Evolutionary conservation across 2,329 filamentous ascomycete genomes (phyloP).

Genomic region (Colletotrichum spaethianum): DNA sequence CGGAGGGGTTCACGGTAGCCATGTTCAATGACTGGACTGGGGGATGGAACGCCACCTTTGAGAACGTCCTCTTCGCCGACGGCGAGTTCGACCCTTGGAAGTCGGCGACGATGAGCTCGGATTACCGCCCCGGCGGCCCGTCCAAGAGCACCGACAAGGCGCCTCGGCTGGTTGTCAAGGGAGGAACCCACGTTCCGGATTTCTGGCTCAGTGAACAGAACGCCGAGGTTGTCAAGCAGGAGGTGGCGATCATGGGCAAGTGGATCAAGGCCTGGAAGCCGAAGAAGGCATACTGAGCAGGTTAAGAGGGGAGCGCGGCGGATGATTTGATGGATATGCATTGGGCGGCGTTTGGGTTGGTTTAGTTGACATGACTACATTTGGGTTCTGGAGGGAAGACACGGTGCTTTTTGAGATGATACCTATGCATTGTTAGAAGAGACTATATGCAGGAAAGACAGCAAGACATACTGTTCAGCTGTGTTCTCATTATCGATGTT

Average conservation of each 20-base stretch:
- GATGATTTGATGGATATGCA: background rate
- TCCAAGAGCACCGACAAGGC: slow-evolving; percentile 23
- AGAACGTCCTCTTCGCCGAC: slow-evolving; percentile 37
- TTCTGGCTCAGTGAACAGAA: slow-evolving; percentile 8
- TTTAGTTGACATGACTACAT: background rate
- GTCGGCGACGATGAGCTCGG: slow-evolving; percentile 32
- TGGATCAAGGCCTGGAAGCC: slow-evolving; percentile 39
- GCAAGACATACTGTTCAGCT: background rate
- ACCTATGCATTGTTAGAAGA: slow-evolving; percentile 6
- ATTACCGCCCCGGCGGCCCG: slow-evolving; percentile 31
- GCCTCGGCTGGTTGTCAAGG: slow-evolving; percentile 26
- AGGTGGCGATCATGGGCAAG: slow-evolving; percentile 34
- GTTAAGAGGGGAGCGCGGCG: background rate
- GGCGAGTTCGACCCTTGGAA: slow-evolving; percentile 39
- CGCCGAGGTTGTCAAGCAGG: slow-evolving; percentile 9
- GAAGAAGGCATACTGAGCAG: slow-evolving; percentile 5
- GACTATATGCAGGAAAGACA: background rate
- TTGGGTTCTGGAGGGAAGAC: background rate
- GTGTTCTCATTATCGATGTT: background rate
- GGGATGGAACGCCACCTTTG: slow-evolving; percentile 27
- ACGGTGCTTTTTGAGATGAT: background rate
- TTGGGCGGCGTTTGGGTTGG: slow-evolving; percentile 16
- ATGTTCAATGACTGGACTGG: slow-evolving; percentile 35
- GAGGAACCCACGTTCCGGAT: slow-evolving; percentile 26
- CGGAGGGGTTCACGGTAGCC: slow-evolving; percentile 30